phyloP scores from a whole-genome alignment of 495 filamentous ascomycete species.

The Trichoderma reesei region DNA sequence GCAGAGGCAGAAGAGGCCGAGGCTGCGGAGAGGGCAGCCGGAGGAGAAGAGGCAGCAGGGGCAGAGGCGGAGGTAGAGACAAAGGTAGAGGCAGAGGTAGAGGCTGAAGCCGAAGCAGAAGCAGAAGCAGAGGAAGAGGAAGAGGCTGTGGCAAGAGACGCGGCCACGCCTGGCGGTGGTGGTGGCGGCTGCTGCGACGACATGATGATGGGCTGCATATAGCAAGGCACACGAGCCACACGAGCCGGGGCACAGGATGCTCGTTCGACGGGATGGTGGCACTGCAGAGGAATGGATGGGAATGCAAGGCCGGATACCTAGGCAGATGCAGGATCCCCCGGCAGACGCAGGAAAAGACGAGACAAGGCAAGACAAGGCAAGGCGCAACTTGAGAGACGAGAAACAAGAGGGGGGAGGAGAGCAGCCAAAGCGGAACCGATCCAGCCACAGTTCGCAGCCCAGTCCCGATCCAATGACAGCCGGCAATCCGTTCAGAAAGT shows the following conservation, averaged over 20 bases:
- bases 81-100: background rate
- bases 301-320: no score
- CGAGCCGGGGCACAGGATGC: background rate
- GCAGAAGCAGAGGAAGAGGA: background rate
- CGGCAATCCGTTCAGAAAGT: background rate
- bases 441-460: no score
- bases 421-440: no score
- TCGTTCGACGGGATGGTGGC: no score
- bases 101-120: background rate
- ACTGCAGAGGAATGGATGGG: no score
- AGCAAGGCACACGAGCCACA: background rate
- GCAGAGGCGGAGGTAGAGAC: background rate
- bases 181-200: conserved; percentile 4
- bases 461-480: background rate
- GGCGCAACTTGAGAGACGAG: no score
- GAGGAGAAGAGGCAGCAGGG: background rate
- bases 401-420: no score
- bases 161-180: background rate
- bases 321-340: no score
- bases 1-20: background rate
- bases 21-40: background rate
- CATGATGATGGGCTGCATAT: conserved; percentile 1
- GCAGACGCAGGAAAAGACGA: no score
- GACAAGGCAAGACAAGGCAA: no score
- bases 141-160: background rate